Evolutionary conservation across 192 early-diverging fungal genomes (phyloP), one percentile per base, ranked within the genome.

Genomic region (Mortierella alpina): DNA sequence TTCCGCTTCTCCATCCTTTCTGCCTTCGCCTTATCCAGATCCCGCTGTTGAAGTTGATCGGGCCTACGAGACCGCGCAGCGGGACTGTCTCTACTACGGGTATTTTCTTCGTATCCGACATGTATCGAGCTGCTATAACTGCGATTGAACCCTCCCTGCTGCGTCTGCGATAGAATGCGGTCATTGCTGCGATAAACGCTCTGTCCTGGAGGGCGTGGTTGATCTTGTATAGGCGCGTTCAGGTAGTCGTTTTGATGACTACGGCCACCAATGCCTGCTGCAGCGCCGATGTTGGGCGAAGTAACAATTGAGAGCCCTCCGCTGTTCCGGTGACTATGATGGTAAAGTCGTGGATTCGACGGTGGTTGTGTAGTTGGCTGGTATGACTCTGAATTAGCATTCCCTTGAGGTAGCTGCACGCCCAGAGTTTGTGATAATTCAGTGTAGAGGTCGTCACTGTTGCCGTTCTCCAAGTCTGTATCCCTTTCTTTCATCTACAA

Each of bases 381-480:
- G 49, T 57, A 55, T 31, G 22, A 42, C 47, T 49, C 18, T 4
- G 18, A 11, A 18, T 41, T 22, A 48, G 14, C 17, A 46, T 70
- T 65, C 4, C 17, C 48, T 57, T 80, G 64, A 6, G 76, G 70
- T 20, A 80, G 64, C 7, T 58, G 63, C 6, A 80, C 69, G 40
- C 76, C 76, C 18, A 80, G 59, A 20, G 70, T 64, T 15, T 72
- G 70, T 18, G 76, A 80, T 11, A 80, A 59, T 20, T 80, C 76
- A 9, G 57, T 56, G 44, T 72, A 80, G 63, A 80, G 41, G 6
- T 72, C 76, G 41, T 80, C 76, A 8, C 76, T 80, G 50, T 66
- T 80, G 49, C 70, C 76, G 41, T 66, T 72, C 70, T 80, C 76
- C 22, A 80, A 47, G 15, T 80, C 76, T 41, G 54, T 13, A 18